Base-by-base conservation (phyloP, 495 filamentous ascomycete genomes). In the Penicillium turbatum region DNA sequence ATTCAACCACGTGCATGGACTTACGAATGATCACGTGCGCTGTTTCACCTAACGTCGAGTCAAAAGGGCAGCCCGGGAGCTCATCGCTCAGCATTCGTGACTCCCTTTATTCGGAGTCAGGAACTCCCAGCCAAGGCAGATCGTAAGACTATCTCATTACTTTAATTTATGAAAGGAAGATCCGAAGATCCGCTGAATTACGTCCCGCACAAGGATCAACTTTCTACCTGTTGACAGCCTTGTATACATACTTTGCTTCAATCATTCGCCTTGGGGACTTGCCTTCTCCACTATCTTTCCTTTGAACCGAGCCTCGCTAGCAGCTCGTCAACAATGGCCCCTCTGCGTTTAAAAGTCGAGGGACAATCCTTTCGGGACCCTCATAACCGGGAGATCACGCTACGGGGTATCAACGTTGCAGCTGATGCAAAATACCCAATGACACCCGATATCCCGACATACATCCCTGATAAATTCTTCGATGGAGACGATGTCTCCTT, bases 401-500 rank as follows among this genome's bases (percentile, higher is more conserved):
- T 89, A 13, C 78, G 84, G 27, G 86, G 86, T 12, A 86, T 89
- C 62, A 89, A 89, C 56, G 78, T 82, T 45, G 83, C 84, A 15
- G 82, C 76, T 15, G 86, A 89, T 63, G 78, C 81, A 51, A 89
- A 89, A 59, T 81, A 81, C 41, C 92, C 92, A 13, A 87, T 81
- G 57, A 71, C 73, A 12, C 92, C 92, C 13, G 77, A 95, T 55
- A 74, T 87, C 21, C 90, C 92, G 1, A 95, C 93, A 6, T 86
- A 93, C 67, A 72, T 88, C 17, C 57, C 77, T 12, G 82, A 92
- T 17, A 72, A 84, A 52, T 98, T 98, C 77, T 97, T 92, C 63
- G 89, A 97, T 35, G 93, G 84, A 51, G 95, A 98, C 69, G 81
- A 84, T 63, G 87, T 97, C 47, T 96, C 89, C 29, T 98, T 97